A percentile compares a stretch with the other conserved stretches of the same genome.
These are phyloP conservation scores for Geosmithia flava DNA, from an alignment of 2,329 filamentous ascomycete genomes.

Conservation along the genomic window DNA sequence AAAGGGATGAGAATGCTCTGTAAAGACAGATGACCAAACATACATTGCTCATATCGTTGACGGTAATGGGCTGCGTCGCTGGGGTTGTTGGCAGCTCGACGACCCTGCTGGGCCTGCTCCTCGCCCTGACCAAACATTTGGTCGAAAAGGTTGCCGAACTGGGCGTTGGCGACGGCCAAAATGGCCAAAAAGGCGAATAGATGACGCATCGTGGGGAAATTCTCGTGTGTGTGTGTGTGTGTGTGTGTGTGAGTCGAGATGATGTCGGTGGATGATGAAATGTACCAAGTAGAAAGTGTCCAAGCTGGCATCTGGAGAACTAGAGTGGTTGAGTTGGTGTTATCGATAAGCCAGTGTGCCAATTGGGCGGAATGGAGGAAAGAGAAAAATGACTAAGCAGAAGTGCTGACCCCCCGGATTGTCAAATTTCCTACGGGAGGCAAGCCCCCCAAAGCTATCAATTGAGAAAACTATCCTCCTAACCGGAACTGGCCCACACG, in stretches of 20 bases:
- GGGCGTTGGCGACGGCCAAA: constrained; percentile 51
- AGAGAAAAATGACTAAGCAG: constrained; percentile 1
- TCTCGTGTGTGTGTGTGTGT: neutral
- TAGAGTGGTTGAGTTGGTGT: too few species aligned
- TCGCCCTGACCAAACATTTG: constrained; percentile 74
- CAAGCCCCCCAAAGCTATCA: neutral
- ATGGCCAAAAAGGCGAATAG: constrained; percentile 42
- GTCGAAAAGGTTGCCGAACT: constrained; percentile 90
- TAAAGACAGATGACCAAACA: too few species aligned
- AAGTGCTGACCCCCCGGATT: neutral
- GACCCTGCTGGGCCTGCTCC: constrained; percentile 24
- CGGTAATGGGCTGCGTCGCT: constrained; percentile 78
- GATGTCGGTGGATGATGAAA: neutral
- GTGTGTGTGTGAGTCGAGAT: neutral
- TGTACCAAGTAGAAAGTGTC: neutral
- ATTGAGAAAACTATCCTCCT: neutral
- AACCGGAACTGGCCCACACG: neutral
- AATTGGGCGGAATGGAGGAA: too few species aligned
- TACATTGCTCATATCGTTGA: constrained; percentile 56
- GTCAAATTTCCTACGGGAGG: neutral
- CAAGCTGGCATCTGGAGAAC: constrained; percentile 1
- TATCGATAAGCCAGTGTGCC: too few species aligned
- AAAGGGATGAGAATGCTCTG: too few species aligned
- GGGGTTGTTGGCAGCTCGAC: constrained; percentile 51
- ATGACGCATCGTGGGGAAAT: constrained; percentile 14